These are phyloP conservation scores for Solanum corneliomulleri DNA, from an alignment of 257 asterid species.

Conservation along the genomic window DNA sequence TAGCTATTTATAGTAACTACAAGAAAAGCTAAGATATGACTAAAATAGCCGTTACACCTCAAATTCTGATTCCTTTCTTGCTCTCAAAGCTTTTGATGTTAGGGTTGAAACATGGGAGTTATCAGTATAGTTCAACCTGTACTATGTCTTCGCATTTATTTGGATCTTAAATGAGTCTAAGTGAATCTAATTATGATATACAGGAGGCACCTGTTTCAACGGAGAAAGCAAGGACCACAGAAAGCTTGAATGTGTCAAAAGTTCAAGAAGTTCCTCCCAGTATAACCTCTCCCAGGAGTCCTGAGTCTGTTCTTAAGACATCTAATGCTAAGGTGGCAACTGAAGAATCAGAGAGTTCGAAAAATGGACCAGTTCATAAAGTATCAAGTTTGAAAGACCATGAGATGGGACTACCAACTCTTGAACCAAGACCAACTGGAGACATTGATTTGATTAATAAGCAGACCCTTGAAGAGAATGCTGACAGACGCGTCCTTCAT, in stretches of 20 bases:
- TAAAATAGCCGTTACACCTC: neutral
- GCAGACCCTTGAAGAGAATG: neutral
- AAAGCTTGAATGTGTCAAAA: constrained; percentile 7
- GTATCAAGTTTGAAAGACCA: neutral
- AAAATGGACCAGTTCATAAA: neutral
- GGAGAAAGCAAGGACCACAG: constrained; percentile 6
- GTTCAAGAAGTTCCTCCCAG: neutral
- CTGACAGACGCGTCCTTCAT: neutral
- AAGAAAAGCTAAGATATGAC: neutral
- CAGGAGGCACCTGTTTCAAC: constrained; percentile 22
- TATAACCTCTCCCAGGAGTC: too few species aligned
- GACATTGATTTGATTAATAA: neutral
- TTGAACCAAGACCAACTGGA: neutral
- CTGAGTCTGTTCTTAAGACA: neutral
- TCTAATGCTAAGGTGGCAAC: neutral
- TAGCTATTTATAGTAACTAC: neutral
- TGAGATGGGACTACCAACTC: neutral
- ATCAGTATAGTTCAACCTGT: neutral
- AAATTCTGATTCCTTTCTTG: neutral
- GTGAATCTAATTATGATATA: neutral
- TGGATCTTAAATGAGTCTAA: neutral
- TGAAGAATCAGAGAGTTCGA: neutral
- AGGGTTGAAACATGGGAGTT: neutral
- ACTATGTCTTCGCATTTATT: neutral
- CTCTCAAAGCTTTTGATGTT: neutral